phyloP scores from a whole-genome alignment of 2,329 filamentous ascomycete species.

The Corinectria fuckeliana region DNA sequence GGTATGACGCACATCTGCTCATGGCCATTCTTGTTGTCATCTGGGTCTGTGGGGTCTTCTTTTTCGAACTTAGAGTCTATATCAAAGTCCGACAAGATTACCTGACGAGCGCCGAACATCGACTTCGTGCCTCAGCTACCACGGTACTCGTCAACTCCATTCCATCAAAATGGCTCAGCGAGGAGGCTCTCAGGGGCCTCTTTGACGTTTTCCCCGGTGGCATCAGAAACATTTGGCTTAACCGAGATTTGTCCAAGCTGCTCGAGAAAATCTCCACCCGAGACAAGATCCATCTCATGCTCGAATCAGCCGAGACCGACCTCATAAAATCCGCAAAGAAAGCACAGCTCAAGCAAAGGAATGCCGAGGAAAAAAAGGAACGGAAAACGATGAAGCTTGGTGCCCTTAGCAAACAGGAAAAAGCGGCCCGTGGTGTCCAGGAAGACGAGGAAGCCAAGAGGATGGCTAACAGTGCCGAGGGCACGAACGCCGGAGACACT shows the following conservation, averaged over 20 bases:
- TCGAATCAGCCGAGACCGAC: constrained; percentile 85
- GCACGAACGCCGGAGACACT: constrained; percentile 59
- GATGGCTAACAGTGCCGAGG: constrained; percentile 57
- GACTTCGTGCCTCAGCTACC: constrained; percentile 89
- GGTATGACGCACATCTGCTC: constrained; percentile 85
- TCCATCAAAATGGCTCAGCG: constrained; percentile 86
- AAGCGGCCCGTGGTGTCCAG: constrained; percentile 51
- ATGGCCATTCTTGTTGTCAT: constrained; percentile 78
- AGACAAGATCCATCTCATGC: constrained; percentile 70
- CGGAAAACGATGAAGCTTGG: constrained; percentile 60
- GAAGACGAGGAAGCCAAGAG: constrained; percentile 58
- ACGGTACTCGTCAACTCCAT: constrained; percentile 94
- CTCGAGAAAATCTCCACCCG: constrained; percentile 83
- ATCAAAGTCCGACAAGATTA: constrained; percentile 94
- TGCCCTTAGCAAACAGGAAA: constrained; percentile 59
- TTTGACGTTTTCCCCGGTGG: constrained; percentile 98
- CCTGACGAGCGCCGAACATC: constrained; percentile 92
- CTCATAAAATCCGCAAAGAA: constrained; percentile 82
- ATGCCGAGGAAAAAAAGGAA: constrained; percentile 68
- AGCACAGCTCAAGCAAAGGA: constrained; percentile 72
- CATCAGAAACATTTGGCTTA: constrained; percentile 95
- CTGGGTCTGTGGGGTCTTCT: constrained; percentile 89
- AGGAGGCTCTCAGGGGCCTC: constrained; percentile 79
- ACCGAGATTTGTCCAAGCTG: constrained; percentile 83
- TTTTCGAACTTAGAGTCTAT: constrained; percentile 83